phyloP scores from a whole-genome alignment of 2,329 filamentous ascomycete species.

The Sordariomycetes sp. region DNA sequence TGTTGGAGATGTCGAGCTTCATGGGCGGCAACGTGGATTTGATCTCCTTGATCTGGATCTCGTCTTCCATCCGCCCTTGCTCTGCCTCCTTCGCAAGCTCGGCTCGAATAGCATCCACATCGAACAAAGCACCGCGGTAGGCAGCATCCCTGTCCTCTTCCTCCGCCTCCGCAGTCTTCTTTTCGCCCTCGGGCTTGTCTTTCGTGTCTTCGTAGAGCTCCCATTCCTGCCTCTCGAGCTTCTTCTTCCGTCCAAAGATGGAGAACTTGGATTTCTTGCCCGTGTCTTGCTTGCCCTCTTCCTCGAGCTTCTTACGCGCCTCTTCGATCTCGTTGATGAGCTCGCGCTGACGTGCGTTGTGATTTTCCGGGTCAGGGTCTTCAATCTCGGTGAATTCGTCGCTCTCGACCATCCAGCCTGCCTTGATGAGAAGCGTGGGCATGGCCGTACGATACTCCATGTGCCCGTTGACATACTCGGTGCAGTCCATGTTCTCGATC shows the following conservation, averaged over 20 bases:
- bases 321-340: slow-evolving; percentile 96
- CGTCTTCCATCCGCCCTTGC: slow-evolving; percentile 34
- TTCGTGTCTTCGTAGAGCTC: slow-evolving; percentile 77
- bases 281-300: slow-evolving; percentile 66
- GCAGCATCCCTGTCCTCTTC: slow-evolving; percentile 9
- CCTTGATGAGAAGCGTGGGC: slow-evolving; percentile 76
- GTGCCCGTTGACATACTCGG: slow-evolving; percentile 77
- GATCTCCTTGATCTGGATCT: slow-evolving; percentile 65
- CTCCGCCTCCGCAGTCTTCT: slow-evolving; percentile 9
- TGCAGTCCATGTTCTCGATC: slow-evolving; percentile 84
- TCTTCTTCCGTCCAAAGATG: slow-evolving; percentile 78
- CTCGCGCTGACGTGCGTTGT: slow-evolving; percentile 77
- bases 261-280: slow-evolving; percentile 45
- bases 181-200: slow-evolving; percentile 28
- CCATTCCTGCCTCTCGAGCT: slow-evolving; percentile 77
- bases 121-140: slow-evolving; percentile 70
- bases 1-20: slow-evolving; percentile 54
- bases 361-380: slow-evolving; percentile 92
- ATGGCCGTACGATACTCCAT: slow-evolving; percentile 96
- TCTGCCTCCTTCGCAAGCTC: slow-evolving; percentile 63
- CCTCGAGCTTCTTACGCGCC: slow-evolving; percentile 77
- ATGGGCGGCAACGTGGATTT: slow-evolving; percentile 85
- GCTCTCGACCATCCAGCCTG: slow-evolving; percentile 84
- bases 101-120: slow-evolving; percentile 86
- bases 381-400: slow-evolving; percentile 97